A percentile compares a stretch with the other conserved stretches of the same genome.
Evolutionary conservation across 148 eudicot genomes (phyloP).

Genomic region (Fagopyrum tataricum): DNA sequence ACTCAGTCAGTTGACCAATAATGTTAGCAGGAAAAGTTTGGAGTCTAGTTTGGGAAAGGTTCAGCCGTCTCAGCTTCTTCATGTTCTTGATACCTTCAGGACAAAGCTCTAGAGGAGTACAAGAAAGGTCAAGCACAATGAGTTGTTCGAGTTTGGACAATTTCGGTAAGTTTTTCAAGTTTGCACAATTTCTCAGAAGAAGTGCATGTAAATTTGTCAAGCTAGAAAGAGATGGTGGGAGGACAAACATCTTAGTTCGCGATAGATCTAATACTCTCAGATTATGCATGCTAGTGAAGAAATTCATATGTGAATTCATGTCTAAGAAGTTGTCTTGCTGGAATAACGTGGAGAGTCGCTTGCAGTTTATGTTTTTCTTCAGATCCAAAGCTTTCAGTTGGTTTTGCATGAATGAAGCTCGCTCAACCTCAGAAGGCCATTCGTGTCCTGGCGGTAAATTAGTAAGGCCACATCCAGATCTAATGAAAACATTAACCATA

Average conservation of each 20-base stretch:
- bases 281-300: conserved; percentile 22
- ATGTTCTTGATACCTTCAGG: conserved; percentile 23
- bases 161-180: conserved; percentile 18
- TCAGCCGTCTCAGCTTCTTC: conserved; percentile 20
- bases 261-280: conserved; percentile 25
- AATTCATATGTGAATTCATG: not conserved
- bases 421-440: no score
- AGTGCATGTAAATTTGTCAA: conserved; percentile 24
- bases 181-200: conserved; percentile 20
- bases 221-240: conserved; percentile 23
- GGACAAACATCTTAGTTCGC: conserved; percentile 14
- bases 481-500: no score
- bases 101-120: conserved; percentile 19
- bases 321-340: conserved; percentile 20
- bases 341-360: conserved; percentile 15
- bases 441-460: no score
- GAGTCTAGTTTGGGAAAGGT: conserved; percentile 24
- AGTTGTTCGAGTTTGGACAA: conserved; percentile 19
- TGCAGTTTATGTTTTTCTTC: conserved; percentile 9
- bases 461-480: no score
- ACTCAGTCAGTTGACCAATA: conserved; percentile 14
- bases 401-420: no score
- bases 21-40: conserved; percentile 18
- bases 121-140: conserved; percentile 19
- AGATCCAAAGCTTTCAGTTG: no score